These are phyloP conservation scores for Podosphaera fusca DNA, from an alignment of 2,329 filamentous ascomycete species.

Conservation along the genomic window DNA sequence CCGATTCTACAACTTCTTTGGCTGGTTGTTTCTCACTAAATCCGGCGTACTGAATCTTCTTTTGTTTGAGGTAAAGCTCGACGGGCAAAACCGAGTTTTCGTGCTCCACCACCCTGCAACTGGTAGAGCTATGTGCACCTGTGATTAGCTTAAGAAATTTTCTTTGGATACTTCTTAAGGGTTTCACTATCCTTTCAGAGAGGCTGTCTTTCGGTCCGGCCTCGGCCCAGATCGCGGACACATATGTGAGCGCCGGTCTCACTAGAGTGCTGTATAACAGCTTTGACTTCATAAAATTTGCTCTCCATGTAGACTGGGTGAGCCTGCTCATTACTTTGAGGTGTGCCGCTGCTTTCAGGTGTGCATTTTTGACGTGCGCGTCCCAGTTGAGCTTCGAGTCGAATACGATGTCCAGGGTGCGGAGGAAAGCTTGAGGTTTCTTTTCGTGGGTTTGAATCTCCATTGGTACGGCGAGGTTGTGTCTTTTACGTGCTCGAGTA, in stretches of 20 bases:
- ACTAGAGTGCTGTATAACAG: neutral
- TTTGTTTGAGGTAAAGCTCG: too few relatives aligned
- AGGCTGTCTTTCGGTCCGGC: too few relatives aligned
- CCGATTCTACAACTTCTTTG: too few relatives aligned
- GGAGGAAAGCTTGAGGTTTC: neutral
- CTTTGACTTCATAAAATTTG: neutral
- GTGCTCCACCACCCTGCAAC: neutral
- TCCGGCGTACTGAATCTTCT: too few relatives aligned
- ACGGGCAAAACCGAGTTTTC: neutral
- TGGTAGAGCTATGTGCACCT: neutral
- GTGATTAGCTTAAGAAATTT: neutral
- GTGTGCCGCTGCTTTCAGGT: neutral
- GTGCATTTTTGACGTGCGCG: neutral
- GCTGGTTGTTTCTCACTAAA: too few relatives aligned
- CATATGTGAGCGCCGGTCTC: neutral
- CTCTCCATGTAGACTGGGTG: too few relatives aligned
- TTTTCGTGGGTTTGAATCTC: neutral
- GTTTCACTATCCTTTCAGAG: too few relatives aligned
- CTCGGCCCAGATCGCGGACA: too few relatives aligned
- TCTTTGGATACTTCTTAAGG: too few relatives aligned
- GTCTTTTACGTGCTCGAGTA: neutral
- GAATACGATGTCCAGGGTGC: neutral
- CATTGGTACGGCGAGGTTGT: neutral
- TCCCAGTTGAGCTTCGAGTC: neutral
- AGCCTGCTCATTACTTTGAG: too few relatives aligned